These are phyloP conservation scores for Lecanicillium sp. DNA, from an alignment of 2,329 filamentous ascomycete species.

Conservation along the genomic window DNA sequence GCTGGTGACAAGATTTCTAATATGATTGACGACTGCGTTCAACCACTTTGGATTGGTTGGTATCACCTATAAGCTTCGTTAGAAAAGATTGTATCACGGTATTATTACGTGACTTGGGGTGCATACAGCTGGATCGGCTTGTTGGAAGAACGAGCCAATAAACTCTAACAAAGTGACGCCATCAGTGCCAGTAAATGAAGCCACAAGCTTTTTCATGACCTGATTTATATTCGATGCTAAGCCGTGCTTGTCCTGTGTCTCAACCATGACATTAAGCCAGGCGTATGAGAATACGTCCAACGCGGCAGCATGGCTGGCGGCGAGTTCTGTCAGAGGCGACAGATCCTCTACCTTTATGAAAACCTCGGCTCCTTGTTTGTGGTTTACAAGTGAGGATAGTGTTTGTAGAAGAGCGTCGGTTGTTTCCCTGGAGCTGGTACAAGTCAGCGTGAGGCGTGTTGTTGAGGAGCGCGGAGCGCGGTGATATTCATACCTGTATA, in stretches of 20 bases:
- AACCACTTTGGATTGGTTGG: slow-evolving; percentile 48
- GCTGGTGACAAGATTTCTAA: slow-evolving; percentile 45
- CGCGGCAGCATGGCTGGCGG: slow-evolving; percentile 42
- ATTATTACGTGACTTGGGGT: neutral
- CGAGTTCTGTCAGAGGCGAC: slow-evolving; percentile 47
- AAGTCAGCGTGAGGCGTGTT: neutral
- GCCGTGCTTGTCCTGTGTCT: slow-evolving; percentile 18
- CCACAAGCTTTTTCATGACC: slow-evolving; percentile 38
- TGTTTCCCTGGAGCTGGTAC: slow-evolving; percentile 41
- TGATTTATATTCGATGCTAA: slow-evolving; percentile 34
- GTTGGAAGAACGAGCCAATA: slow-evolving; percentile 42
- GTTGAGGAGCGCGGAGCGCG: neutral
- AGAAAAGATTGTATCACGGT: slow-evolving; percentile 4
- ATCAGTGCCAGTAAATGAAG: slow-evolving; percentile 50
- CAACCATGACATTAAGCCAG: slow-evolving; percentile 42
- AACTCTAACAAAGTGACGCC: slow-evolving; percentile 51
- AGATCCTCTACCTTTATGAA: slow-evolving; percentile 43
- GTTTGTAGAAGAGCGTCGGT: slow-evolving; percentile 46
- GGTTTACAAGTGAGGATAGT: slow-evolving; percentile 46
- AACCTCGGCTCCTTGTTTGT: slow-evolving; percentile 37
- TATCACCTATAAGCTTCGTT: slow-evolving; percentile 29
- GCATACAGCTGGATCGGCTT: slow-evolving; percentile 39
- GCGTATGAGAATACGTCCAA: slow-evolving; percentile 48
- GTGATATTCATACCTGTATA: slow-evolving; percentile 39
- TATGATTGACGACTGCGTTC: slow-evolving; percentile 32